phyloP scores from a whole-genome alignment of 352 stramenopile genomes.

The Thalassiosira pacifica region DNA sequence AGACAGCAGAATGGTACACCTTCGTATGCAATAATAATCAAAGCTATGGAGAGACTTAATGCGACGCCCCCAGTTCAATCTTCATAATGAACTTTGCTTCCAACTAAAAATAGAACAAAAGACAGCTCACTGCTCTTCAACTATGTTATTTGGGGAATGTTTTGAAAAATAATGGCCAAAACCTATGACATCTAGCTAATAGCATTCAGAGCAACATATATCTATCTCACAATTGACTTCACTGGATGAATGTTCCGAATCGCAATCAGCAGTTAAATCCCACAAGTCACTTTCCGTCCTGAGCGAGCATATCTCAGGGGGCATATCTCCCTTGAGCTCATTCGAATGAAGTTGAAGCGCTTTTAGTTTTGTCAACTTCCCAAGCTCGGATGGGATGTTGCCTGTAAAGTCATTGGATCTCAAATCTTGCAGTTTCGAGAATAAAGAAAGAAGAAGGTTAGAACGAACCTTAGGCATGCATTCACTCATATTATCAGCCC shows the following conservation, averaged over 20 bases:
- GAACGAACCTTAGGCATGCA: not conserved
- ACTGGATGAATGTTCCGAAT: slow-evolving; percentile 26
- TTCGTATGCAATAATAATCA: too few species aligned
- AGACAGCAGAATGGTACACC: too few species aligned
- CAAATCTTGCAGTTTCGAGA: slow-evolving; percentile 38
- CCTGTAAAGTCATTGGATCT: slow-evolving; percentile 59
- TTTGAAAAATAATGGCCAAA: too few species aligned
- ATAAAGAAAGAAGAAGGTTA: slow-evolving; percentile 6
- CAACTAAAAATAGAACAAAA: too few species aligned
- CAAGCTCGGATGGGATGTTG: slow-evolving; percentile 50
- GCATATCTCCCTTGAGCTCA: slow-evolving; percentile 52
- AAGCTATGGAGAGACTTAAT: too few species aligned
- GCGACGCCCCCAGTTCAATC: too few species aligned
- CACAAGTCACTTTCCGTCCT: slow-evolving; percentile 15
- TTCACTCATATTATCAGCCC: too few species aligned
- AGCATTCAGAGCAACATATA: slow-evolving; percentile 45
- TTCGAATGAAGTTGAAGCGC: slow-evolving; percentile 51
- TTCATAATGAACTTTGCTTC: too few species aligned
- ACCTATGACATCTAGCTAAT: too few species aligned
- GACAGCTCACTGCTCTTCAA: too few species aligned
- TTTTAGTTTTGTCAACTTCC: slow-evolving; percentile 47
- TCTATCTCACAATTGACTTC: slow-evolving; percentile 40
- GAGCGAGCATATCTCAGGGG: slow-evolving; percentile 53
- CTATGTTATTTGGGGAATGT: too few species aligned
- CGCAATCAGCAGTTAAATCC: slow-evolving; percentile 49